Percentiles rank a stretch among this genome's conserved stretches.
Conservation (phyloP, 345 rosid species). For the Euclidium syriacum region DNA sequence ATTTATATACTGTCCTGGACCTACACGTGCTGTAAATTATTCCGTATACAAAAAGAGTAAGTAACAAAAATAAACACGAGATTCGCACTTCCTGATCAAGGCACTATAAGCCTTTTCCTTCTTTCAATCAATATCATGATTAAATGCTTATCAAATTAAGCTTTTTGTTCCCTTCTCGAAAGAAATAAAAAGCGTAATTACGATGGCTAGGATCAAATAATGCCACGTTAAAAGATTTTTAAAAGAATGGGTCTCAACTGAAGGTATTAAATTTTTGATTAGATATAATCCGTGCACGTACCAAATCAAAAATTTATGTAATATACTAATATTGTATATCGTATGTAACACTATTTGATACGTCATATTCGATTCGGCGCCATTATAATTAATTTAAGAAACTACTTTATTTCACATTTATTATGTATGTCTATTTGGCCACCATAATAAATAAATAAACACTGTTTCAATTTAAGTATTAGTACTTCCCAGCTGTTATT, state of each 20-base stretch:
- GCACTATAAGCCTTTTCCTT: slow-evolving; percentile 11
- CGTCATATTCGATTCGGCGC: slow-evolving; percentile 32
- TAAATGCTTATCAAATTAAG: not conserved
- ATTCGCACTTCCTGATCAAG: slow-evolving; percentile 7
- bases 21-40: slow-evolving; percentile 15
- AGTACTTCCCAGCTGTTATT: not conserved
- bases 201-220: slow-evolving; percentile 3
- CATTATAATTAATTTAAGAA: slow-evolving; percentile 15
- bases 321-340: not conserved
- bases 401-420: slow-evolving; percentile 5
- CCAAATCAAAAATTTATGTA: slow-evolving; percentile 12
- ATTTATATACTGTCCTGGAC: not conserved
- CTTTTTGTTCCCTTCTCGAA: slow-evolving; percentile 1
- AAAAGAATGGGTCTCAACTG: slow-evolving; percentile 7
- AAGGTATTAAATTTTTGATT: slow-evolving; percentile 10
- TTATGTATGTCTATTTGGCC: slow-evolving; percentile 12
- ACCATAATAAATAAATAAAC: slow-evolving; percentile 15
- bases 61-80: slow-evolving; percentile 19
- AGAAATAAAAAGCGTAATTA: slow-evolving; percentile 11
- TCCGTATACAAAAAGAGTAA: not conserved
- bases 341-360: slow-evolving; percentile 7
- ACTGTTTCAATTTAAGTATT: not conserved
- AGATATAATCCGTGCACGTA: slow-evolving; percentile 15
- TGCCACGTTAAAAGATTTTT: slow-evolving; percentile 12
- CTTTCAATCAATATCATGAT: slow-evolving; percentile 2